Conservation (phyloP, 176 grass and related monocot genomes). For the barley (Hordeum vulgare) region MorexV3_pseudomolecules_assembly NC_058524.1:143673052-143673551, state of each 20-base stretch:
- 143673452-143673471: slow-evolving; percentile 44
- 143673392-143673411: slow-evolving; percentile 8
- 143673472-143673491: not conserved
- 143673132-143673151: not conserved
- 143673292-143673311: slow-evolving; percentile 62
- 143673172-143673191: not conserved
- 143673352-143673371: not conserved
- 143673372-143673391: not conserved
- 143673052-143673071: not conserved
- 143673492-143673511: fast-evolving
- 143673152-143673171: not conserved
- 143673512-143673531: not conserved
- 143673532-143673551: not conserved
- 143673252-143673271: slow-evolving; percentile 49
- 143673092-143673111: not conserved
- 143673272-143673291: slow-evolving; percentile 73
- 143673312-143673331: slow-evolving; percentile 66
- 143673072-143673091: not conserved
- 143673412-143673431: slow-evolving; percentile 72
- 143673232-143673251: not conserved
- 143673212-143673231: not conserved
- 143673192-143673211: not conserved
- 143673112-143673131: not conserved
- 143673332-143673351: slow-evolving; percentile 39
- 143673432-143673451: slow-evolving; percentile 78